Conservation (phyloP, 2,329 filamentous ascomycete species). For the Aschersonia sp. region DNA sequence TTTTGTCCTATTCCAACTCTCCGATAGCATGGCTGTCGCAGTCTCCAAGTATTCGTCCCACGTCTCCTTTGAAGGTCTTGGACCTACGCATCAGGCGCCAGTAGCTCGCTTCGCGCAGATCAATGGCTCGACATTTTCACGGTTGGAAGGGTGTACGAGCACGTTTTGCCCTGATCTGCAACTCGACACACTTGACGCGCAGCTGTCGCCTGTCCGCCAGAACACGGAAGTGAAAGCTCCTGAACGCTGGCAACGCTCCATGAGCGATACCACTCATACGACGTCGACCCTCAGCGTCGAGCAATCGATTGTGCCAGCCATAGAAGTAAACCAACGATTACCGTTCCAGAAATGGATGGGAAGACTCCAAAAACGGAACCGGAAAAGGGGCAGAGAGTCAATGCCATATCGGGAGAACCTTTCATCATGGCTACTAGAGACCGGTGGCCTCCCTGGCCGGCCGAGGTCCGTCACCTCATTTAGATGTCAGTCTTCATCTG, state of each 20-base stretch:
- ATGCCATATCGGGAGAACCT: constrained; percentile 2
- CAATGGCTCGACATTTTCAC: neutral
- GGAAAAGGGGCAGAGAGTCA: constrained; percentile 15
- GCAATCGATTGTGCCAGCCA: no score
- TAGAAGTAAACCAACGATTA: constrained; percentile 2
- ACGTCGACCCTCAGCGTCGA: no score
- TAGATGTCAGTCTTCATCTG: constrained; percentile 31
- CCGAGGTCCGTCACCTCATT: constrained; percentile 1
- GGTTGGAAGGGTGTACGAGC: neutral
- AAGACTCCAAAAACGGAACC: constrained; percentile 46
- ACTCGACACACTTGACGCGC: neutral
- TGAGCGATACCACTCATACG: no score
- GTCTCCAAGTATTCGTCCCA: constrained; percentile 10
- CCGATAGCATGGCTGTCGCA: constrained; percentile 19
- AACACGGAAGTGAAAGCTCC: no score
- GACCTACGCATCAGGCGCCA: neutral
- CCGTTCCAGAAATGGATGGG: constrained; percentile 64
- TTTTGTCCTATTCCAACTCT: constrained; percentile 14
- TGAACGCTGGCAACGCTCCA: no score
- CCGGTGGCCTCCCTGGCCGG: neutral
- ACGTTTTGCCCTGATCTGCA: neutral
- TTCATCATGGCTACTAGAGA: neutral
- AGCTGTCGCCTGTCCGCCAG: no score
- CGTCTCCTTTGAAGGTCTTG: neutral
- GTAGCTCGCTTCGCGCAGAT: neutral